Conservation (phyloP, 345 rosid genomes). For the Melastoma malabathricum region DNA sequence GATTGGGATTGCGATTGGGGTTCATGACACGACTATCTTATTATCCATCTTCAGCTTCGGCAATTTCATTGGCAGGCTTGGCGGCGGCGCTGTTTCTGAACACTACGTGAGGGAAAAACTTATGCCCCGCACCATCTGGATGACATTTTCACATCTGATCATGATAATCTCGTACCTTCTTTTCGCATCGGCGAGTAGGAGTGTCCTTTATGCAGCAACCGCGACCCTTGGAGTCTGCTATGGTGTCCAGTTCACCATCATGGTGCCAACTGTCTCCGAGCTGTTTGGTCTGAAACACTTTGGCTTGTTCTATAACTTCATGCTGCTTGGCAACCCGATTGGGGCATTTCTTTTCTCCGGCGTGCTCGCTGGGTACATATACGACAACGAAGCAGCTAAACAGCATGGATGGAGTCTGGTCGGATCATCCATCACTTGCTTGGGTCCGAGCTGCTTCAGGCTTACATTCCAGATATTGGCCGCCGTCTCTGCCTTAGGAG, state of each 20-base stretch:
- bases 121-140: constrained; percentile 52
- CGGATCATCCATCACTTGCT: constrained; percentile 24
- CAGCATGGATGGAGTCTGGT: constrained; percentile 20
- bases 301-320: constrained; percentile 42
- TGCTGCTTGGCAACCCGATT: constrained; percentile 50
- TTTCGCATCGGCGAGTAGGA: constrained; percentile 40
- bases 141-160: constrained; percentile 32
- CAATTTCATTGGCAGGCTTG: constrained; percentile 55
- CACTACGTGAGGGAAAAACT: constrained; percentile 50
- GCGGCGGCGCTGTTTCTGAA: constrained; percentile 48
- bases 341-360: constrained; percentile 59
- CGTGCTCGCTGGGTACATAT: constrained; percentile 43
- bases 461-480: constrained; percentile 51
- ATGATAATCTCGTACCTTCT: constrained; percentile 43
- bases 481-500: constrained; percentile 32
- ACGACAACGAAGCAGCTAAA: constrained; percentile 46
- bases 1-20: constrained; percentile 53
- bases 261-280: constrained; percentile 60
- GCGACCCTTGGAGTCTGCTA: constrained; percentile 51
- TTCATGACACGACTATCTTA: constrained; percentile 38
- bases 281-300: constrained; percentile 54
- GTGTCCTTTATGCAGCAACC: constrained; percentile 39
- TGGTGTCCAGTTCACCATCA: constrained; percentile 48
- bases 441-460: constrained; percentile 54
- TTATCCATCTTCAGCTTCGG: constrained; percentile 57